phyloP scores from a whole-genome alignment of 1,284 basidiomycete genomes.

The Ganoderma resinaceum region DNA sequence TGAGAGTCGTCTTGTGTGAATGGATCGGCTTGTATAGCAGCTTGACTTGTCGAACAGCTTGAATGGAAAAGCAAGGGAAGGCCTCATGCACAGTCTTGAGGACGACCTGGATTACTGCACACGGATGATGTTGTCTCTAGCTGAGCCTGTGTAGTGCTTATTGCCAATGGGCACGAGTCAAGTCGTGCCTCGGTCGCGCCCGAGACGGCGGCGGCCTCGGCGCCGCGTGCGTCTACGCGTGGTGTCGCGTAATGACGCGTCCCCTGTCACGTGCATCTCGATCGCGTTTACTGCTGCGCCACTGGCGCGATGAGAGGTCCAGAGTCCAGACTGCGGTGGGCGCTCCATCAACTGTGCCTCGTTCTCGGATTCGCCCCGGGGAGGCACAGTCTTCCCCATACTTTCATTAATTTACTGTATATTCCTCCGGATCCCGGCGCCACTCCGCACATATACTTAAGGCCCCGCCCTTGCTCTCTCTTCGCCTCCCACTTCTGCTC shows the following conservation, averaged over 20 bases:
- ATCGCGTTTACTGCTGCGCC: conserved; percentile 20
- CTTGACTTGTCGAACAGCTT: not conserved
- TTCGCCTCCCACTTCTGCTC: not conserved
- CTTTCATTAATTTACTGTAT: not conserved
- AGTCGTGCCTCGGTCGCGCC: not conserved
- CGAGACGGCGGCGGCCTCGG: not conserved
- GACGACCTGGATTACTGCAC: not conserved
- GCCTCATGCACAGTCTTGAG: not conserved
- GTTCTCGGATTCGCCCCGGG: not conserved
- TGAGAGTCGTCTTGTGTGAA: conserved; percentile 2
- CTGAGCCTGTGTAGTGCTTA: not conserved
- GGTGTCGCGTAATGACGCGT: conserved; percentile 6
- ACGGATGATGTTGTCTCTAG: not conserved
- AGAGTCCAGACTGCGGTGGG: conserved; percentile 8
- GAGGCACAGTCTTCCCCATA: not conserved
- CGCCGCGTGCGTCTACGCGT: conserved; percentile 7
- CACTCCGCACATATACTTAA: conserved; percentile 10
- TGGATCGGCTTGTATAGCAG: not conserved
- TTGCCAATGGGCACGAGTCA: not conserved
- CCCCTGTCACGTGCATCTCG: conserved; percentile 2
- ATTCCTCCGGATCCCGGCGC: not conserved
- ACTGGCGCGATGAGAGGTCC: no score
- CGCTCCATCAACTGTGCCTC: not conserved
- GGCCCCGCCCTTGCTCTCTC: not conserved
- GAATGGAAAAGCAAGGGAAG: not conserved